Evolutionary conservation across 352 stramenopile genomes (phyloP).

Genomic region (Phytophthora podocarpi): DNA sequence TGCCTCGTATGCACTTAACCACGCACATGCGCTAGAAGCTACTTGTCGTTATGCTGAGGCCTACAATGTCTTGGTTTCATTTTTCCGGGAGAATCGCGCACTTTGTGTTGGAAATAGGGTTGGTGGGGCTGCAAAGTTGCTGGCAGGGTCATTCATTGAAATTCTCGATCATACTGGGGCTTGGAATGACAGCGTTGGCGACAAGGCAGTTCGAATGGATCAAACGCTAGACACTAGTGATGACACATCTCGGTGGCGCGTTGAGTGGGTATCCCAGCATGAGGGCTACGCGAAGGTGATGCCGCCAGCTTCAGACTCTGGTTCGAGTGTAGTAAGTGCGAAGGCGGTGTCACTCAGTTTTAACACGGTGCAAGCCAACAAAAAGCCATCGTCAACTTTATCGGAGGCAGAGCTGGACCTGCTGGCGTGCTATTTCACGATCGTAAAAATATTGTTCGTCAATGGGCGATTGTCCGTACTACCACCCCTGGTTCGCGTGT

Average conservation of each 20-base stretch:
- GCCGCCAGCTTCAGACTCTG: background rate
- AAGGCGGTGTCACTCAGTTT: background rate
- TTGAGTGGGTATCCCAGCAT: constrained; percentile 35
- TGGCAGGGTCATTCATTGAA: constrained; percentile 34
- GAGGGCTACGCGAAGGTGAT: constrained; percentile 33
- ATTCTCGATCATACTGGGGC: constrained; percentile 33
- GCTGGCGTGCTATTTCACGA: constrained; percentile 77
- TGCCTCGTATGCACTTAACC: constrained; percentile 71
- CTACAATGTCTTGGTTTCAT: constrained; percentile 45
- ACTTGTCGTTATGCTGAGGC: constrained; percentile 46
- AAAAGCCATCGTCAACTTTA: background rate
- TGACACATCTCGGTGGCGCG: constrained; percentile 21
- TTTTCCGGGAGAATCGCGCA: constrained; percentile 46
- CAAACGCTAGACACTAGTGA: no score
- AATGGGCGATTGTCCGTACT: constrained; percentile 54
- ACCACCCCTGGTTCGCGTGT: constrained; percentile 51
- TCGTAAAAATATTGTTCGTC: constrained; percentile 89
- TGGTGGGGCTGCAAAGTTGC: constrained; percentile 13
- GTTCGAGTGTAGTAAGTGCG: background rate
- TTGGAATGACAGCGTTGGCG: constrained; percentile 21
- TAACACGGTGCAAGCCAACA: constrained; percentile 1
- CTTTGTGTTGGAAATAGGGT: constrained; percentile 33
- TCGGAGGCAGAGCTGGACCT: constrained; percentile 71
- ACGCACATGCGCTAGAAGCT: constrained; percentile 65
- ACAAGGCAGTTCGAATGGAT: no score